A percentile compares a stretch with the other conserved stretches of the same genome.
Conservation (phyloP, 139 green algal genomes). For the Chlorella ohadii region DNA sequence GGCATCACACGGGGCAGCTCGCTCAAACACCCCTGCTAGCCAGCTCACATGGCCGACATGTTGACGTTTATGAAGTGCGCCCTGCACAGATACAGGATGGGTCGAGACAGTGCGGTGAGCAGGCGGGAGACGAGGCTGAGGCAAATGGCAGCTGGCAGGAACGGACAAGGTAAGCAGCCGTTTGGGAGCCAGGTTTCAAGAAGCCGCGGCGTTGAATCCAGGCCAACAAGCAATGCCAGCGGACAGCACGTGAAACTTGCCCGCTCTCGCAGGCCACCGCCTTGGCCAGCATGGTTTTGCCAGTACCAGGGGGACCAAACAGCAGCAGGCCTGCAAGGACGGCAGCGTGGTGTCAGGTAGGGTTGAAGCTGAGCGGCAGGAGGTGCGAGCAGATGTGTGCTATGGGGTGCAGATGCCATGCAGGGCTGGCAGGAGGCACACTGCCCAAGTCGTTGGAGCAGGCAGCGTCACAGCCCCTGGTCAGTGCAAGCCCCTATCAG, state of each 20-base stretch:
- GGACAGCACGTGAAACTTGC: no score
- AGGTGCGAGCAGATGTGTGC: not conserved
- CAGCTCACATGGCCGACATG: constrained; percentile 60
- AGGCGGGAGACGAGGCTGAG: no score
- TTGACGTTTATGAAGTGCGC: constrained; percentile 90
- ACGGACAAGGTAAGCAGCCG: no score
- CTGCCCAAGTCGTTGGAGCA: not conserved
- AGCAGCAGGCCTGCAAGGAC: constrained; percentile 82
- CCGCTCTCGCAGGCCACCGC: constrained; percentile 89
- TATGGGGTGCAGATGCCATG: no score
- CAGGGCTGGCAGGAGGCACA: no score
- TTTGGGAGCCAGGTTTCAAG: no score
- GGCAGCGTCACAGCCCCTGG: not conserved
- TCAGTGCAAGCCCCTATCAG: not conserved
- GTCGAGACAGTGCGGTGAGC: no score
- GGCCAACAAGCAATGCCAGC: no score
- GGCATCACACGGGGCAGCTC: not conserved
- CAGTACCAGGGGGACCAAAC: constrained; percentile 89
- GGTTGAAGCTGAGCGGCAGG: not conserved
- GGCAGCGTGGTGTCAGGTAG: not conserved
- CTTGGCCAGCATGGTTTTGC: constrained; percentile 95
- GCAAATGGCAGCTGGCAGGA: no score
- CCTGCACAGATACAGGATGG: no score
- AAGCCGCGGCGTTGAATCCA: no score
- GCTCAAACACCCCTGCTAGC: not conserved